Conservation (phyloP, 192 early-diverging fungal species). For the Coemansia sp. region DNA sequence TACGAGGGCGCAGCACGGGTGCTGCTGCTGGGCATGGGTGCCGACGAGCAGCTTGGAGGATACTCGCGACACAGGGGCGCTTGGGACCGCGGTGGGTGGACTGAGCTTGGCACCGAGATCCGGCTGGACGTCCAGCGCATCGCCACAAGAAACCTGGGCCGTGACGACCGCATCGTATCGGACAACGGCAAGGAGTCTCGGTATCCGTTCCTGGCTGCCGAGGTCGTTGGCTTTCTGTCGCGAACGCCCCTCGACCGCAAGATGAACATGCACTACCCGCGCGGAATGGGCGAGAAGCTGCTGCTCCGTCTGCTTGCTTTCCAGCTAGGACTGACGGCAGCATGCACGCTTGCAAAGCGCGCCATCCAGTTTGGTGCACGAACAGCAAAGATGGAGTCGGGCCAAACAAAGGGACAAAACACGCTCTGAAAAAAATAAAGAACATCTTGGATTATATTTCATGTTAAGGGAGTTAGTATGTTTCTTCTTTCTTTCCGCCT, state of each 20-base stretch:
- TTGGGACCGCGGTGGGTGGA: slow-evolving; percentile 67
- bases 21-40: slow-evolving; percentile 85
- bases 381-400: slow-evolving; percentile 86
- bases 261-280: slow-evolving; percentile 73
- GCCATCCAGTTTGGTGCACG: slow-evolving; percentile 97
- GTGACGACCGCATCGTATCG: slow-evolving; percentile 91
- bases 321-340: slow-evolving; percentile 62
- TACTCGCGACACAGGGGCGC: slow-evolving; percentile 84
- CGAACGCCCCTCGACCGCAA: slow-evolving; percentile 76
- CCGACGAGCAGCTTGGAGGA: slow-evolving; percentile 93
- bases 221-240: slow-evolving; percentile 69
- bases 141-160: slow-evolving; percentile 83
- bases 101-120: slow-evolving; percentile 69
- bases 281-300: slow-evolving; percentile 90
- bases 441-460: too few relatives aligned
- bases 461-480: too few relatives aligned
- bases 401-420: slow-evolving; percentile 37
- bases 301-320: slow-evolving; percentile 74
- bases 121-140: slow-evolving; percentile 87
- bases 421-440: slow-evolving; percentile 11
- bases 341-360: slow-evolving; percentile 75
- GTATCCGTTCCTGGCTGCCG: slow-evolving; percentile 82
- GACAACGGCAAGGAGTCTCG: slow-evolving; percentile 83
- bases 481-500: too few relatives aligned
- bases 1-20: slow-evolving; percentile 68